Evolutionary conservation across 192 early-diverging fungal genomes (phyloP).

Genomic region (Coemansia sp.): DNA sequence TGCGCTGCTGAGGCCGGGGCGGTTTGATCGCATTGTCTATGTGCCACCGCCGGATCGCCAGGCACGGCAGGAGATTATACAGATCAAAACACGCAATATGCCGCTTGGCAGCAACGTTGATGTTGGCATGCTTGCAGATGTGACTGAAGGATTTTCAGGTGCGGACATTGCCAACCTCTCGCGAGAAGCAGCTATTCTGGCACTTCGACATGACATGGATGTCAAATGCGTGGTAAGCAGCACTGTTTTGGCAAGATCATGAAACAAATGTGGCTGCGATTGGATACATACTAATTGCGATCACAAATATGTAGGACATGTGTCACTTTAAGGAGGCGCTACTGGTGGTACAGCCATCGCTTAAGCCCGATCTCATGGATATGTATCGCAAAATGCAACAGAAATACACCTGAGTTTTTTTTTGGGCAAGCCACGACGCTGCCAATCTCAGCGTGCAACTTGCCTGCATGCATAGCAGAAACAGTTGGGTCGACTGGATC

Average conservation of each 20-base stretch:
- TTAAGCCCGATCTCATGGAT: conserved; percentile 61
- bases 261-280: neutral
- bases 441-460: neutral
- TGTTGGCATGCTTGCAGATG: conserved; percentile 55
- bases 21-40: conserved; percentile 94
- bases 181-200: conserved; percentile 73
- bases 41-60: conserved; percentile 76
- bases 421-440: neutral
- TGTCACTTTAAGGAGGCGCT: conserved; percentile 47
- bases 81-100: conserved; percentile 58
- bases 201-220: conserved; percentile 22
- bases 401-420: conserved; percentile 15
- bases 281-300: conserved; percentile 10
- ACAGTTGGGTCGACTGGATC: neutral
- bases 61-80: conserved; percentile 67
- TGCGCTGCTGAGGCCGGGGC: conserved; percentile 90
- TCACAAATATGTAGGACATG: conserved; percentile 57
- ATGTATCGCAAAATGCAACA: conserved; percentile 55
- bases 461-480: neutral
- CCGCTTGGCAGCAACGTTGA: conserved; percentile 57
- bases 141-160: conserved; percentile 89
- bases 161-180: conserved; percentile 86
- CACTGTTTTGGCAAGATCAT: too few relatives aligned
- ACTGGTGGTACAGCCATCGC: conserved; percentile 56
- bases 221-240: conserved; percentile 1